Base-by-base conservation (phyloP, 73 alveolate genomes). In the Breviolum minutum region DNA sequence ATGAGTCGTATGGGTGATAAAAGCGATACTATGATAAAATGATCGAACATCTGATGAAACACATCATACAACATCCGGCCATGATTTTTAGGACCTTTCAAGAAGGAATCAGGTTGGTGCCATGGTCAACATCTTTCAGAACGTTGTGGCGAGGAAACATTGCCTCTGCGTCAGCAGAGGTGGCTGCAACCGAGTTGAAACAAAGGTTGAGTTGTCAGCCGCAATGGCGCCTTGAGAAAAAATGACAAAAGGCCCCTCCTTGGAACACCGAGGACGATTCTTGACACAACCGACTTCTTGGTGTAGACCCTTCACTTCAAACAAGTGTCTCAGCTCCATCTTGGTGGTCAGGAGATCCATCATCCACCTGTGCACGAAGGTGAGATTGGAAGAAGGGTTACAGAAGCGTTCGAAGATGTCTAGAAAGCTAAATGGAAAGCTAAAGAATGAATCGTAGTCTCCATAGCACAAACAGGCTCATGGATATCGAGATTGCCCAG, bases 231-330 rank as follows among this genome's bases (percentile, higher is more conserved):
- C 96, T 89, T 40, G 30, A 89, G 60, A 60, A 10, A 89, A 77
- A 30, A 74, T 66, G 96, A 89, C 73, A 89, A 77, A 7, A 89
- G 96, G n/a, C 96, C 96, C 87, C 96, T 89, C 96, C 96, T 89
- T 27, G 70, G 96, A 40, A 5, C 76, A 7, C 54, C n/a, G n/a
- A 40, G 54, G 54, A 40, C 5, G 54, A 40, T 40, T 12, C 7
- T 40, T 48, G 29, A 69, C 27, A 69, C 27, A 69, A 19, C 79
- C 4, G 27, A 24, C 19, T 16, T 19, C 19, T 24, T 19, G 26
- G 79, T 69, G 91, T 22, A 82, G n/a, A 82, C 19, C 64, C 62
- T 27, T 24, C 54, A 20, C 27, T 60, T 54, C 16, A 17, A 32
- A 69, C 87, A n/a, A 70, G 96, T 14, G 80, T 69, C 96, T 89